phyloP scores from a whole-genome alignment of 257 asterid genomes.

The Solanum piurae region DNA sequence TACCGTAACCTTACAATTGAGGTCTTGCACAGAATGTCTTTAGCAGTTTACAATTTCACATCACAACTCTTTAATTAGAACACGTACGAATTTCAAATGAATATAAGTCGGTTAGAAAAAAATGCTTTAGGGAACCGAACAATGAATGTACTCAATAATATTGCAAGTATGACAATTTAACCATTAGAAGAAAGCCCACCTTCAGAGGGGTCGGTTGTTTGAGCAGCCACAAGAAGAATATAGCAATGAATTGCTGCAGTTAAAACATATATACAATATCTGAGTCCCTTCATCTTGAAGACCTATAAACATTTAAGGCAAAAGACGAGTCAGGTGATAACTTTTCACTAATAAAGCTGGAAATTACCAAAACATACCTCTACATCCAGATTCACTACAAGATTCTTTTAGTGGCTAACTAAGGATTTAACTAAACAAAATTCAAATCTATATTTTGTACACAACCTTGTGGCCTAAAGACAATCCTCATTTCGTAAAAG shows the following conservation, averaged over 20 bases:
- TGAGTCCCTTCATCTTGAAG: conserved; percentile 4
- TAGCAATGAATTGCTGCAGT: neutral
- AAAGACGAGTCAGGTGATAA: neutral
- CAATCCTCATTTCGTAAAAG: neutral
- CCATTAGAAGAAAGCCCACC: conserved; percentile 3
- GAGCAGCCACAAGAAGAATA: conserved; percentile 4
- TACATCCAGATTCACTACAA: neutral
- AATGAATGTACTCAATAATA: neutral
- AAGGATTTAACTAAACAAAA: neutral
- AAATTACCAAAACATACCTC: neutral
- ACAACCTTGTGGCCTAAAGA: neutral
- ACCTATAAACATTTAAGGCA: neutral
- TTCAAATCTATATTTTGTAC: neutral
- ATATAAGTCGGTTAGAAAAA: neutral
- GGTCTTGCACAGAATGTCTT: neutral
- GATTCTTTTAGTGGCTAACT: neutral
- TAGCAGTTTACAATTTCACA: neutral
- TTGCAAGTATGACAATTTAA: neutral
- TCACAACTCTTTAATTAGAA: neutral
- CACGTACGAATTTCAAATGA: neutral
- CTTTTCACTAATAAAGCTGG: neutral
- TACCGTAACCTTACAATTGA: neutral
- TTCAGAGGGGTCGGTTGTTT: conserved; percentile 15
- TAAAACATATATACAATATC: neutral
- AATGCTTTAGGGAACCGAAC: neutral